Conservation (phyloP, 805 yeast genomes). For the Candida incommunis region DNA sequence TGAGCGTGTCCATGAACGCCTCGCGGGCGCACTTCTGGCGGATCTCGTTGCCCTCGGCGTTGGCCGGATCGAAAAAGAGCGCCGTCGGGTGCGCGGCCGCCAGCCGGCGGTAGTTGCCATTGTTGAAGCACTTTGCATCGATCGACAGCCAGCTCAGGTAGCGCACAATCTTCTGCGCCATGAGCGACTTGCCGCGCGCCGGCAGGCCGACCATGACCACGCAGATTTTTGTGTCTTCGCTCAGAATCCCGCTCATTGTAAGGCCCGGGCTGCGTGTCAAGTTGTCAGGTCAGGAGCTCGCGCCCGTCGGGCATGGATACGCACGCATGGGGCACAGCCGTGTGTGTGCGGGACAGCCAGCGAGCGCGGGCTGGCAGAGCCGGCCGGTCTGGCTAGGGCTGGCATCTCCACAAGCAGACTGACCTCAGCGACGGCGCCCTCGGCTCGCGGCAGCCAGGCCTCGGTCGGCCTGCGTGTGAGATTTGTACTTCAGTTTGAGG, state of each 20-base stretch:
- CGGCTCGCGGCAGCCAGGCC: too few relatives aligned
- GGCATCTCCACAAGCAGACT: too few relatives aligned
- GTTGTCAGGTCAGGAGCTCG: too few relatives aligned
- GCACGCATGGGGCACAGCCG: background rate
- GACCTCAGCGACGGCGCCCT: too few relatives aligned
- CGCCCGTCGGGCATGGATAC: too few relatives aligned
- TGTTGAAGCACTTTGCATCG: slow-evolving; percentile 75
- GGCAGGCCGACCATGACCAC: slow-evolving; percentile 38
- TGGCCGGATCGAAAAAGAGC: slow-evolving; percentile 58
- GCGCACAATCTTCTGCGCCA: slow-evolving; percentile 80
- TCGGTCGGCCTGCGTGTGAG: too few relatives aligned
- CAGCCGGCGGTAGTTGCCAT: slow-evolving; percentile 70
- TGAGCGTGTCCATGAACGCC: slow-evolving; percentile 69
- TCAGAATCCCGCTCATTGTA: background rate
- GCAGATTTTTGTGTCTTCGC: slow-evolving; percentile 10
- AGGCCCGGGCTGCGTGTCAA: too few relatives aligned
- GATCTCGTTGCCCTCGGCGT: slow-evolving; percentile 46
- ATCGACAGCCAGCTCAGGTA: slow-evolving; percentile 88
- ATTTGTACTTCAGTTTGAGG: too few relatives aligned
- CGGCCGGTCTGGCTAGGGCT: too few relatives aligned
- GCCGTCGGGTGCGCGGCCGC: slow-evolving; percentile 53
- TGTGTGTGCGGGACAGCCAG: background rate
- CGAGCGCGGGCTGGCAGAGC: too few relatives aligned
- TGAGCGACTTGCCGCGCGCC: slow-evolving; percentile 88
- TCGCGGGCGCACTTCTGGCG: slow-evolving; percentile 55